A percentile compares a stretch with the other conserved stretches of the same genome.
Conservation (phyloP, 1,284 basidiomycete genomes). For the Leccinum subfulvum region DNA sequence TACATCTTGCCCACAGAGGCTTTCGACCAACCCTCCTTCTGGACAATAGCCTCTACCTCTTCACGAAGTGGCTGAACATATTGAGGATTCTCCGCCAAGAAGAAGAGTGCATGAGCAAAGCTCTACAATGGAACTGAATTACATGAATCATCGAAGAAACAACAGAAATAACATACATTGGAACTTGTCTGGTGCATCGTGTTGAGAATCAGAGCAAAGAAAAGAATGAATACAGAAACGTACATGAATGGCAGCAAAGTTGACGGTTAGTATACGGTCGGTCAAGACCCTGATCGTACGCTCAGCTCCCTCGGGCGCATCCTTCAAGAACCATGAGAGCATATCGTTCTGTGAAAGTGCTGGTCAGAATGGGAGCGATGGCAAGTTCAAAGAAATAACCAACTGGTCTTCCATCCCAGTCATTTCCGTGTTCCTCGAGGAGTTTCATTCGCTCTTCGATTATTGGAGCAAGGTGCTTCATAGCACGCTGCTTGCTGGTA, state of each 20-base stretch:
- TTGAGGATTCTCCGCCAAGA: slow-evolving; percentile 38
- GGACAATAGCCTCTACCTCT: slow-evolving; percentile 42
- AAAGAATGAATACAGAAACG: not conserved
- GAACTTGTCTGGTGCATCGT: slow-evolving; percentile 10
- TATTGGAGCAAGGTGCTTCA: too few species aligned
- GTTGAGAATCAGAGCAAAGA: not conserved
- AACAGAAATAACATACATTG: not conserved
- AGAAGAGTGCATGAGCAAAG: slow-evolving; percentile 37
- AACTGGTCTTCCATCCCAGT: too few species aligned
- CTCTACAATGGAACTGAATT: slow-evolving; percentile 7
- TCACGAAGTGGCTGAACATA: slow-evolving; percentile 21
- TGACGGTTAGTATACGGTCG: slow-evolving; percentile 33
- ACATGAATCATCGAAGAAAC: not conserved
- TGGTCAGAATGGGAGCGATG: too few species aligned
- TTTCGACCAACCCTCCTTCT: slow-evolving; percentile 45
- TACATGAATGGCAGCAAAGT: slow-evolving; percentile 40
- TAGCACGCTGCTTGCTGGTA: too few species aligned
- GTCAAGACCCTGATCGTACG: slow-evolving; percentile 31
- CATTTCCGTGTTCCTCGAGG: too few species aligned
- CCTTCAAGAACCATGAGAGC: too few species aligned
- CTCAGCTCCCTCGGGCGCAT: slow-evolving; percentile 26
- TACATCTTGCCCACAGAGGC: slow-evolving; percentile 38
- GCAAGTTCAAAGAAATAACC: too few species aligned
- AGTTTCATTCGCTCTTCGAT: too few species aligned
- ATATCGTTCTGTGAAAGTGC: too few species aligned